Evolutionary conservation across 2,329 filamentous ascomycete genomes (phyloP), one percentile per base, ranked within the genome.

Genomic region (Apiospora aurea): DNA sequence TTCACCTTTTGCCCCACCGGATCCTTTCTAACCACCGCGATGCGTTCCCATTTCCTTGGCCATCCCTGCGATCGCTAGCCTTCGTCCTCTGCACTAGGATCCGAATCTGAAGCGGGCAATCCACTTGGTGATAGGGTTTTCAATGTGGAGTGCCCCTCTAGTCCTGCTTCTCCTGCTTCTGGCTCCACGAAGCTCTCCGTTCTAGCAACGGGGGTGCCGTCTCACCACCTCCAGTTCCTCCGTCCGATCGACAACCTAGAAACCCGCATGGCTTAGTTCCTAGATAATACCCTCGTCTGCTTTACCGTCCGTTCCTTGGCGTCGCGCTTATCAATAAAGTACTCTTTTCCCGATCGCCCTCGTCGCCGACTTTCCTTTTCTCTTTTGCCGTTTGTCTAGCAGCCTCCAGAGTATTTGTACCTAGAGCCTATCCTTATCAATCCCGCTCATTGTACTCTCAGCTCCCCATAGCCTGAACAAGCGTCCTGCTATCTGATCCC

Each of bases 121-220:
- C 57, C 57, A 64, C 57, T 64, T 64, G 57, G 57, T 64, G 57
- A 64, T 64, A 7, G 57, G 57, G 41, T 64, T 64, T 64, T 64
- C 29, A 41, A n/a, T 64, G 57, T 64, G 57, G 57, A 41, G 21
- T 29, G 10, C 34, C 18, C 34, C 34, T 64, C 57, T 64, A 61
- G 53, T n/a, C 53, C 29, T 38, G 26, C 53, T 3, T 64, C 57
- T 41, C 49, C 10, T 41, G 18, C 29, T 21, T 21, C 16, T 61
- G 38, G 53, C 26, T 61, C 34, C 53, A 29, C 21, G 29, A 10
- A 38, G 24, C 29, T 34, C 53, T 34, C 14, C 29, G 53, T 38
- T 61, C 38, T 61, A 38, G 29, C 53, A 21, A 61, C 53, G 53
- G 53, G 53, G 53, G 53, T 61, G 53, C 53, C 53, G 53, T 61